A percentile compares a stretch with the other conserved stretches of the same genome.
These are phyloP conservation scores for Sicyos baderoa DNA, from an alignment of 306 rosid genomes.

Conservation along the genomic window DNA sequence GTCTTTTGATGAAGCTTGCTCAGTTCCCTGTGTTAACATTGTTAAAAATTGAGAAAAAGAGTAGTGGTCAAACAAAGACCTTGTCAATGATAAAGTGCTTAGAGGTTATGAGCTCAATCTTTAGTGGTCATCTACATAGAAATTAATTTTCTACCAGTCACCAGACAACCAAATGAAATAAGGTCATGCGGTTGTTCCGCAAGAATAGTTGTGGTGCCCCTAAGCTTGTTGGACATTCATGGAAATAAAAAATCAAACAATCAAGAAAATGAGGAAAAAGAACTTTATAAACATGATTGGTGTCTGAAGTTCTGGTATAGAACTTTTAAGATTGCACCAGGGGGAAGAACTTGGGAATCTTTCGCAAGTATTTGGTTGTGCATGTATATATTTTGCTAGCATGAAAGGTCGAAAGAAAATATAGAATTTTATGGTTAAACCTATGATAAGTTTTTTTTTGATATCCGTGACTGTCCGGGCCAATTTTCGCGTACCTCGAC, in stretches of 20 bases:
- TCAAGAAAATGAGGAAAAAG: not conserved
- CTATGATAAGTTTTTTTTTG: not conserved
- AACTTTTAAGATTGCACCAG: conserved; percentile 2
- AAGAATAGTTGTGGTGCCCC: no score
- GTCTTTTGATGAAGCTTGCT: not conserved
- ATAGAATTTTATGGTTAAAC: not conserved
- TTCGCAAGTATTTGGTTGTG: not conserved
- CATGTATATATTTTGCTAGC: not conserved
- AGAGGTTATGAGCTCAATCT: no score
- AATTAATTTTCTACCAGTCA: no score
- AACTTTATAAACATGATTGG: not conserved
- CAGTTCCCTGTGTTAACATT: not conserved
- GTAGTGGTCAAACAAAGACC: no score
- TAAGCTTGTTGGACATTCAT: no score
- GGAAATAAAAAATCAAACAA: no score
- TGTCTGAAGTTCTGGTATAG: not conserved
- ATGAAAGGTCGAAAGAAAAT: not conserved
- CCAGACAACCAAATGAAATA: no score
- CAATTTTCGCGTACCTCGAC: no score
- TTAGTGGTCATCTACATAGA: no score
- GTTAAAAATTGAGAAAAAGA: not conserved
- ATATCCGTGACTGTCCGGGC: no score
- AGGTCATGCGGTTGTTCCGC: no score
- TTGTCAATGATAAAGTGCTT: no score
- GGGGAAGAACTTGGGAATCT: not conserved